Conservation (phyloP, 768 basidiomycete species). For the Leucogyrophana mollusca region DNA sequence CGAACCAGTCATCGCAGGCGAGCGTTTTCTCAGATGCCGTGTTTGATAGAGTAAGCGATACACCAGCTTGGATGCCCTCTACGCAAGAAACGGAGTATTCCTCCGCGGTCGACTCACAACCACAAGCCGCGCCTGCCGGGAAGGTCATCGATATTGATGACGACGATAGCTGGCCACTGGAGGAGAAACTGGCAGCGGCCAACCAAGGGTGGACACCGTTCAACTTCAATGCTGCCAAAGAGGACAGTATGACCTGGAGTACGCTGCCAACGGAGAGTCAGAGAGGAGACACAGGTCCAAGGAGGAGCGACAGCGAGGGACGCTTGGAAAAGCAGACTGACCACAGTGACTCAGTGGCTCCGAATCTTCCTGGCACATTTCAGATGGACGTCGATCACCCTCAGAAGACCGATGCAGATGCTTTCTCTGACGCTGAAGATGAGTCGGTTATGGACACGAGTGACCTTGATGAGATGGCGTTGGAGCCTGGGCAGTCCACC, state of each 20-base stretch:
- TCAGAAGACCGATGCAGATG: conserved; percentile 18
- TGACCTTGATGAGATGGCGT: conserved; percentile 39
- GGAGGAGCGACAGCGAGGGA: conserved; percentile 12
- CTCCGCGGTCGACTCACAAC: conserved; percentile 35
- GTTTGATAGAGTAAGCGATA: conserved; percentile 46
- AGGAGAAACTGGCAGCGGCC: conserved; percentile 57
- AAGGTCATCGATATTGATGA: conserved; percentile 41
- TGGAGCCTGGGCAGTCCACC: conserved; percentile 37
- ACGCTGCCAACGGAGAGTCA: conserved; percentile 63
- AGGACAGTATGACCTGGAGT: conserved; percentile 79
- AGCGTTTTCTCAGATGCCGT: conserved; percentile 49
- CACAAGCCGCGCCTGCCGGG: conserved; percentile 10
- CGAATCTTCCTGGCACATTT: neutral
- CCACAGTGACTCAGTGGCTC: neutral
- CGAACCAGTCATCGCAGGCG: conserved; percentile 55
- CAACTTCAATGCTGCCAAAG: conserved; percentile 45
- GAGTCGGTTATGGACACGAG: conserved; percentile 26
- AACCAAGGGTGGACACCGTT: conserved; percentile 62
- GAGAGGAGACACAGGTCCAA: conserved; percentile 36
- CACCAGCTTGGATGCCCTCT: conserved; percentile 53
- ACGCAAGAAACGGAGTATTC: conserved; percentile 62
- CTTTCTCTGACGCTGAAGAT: conserved; percentile 35
- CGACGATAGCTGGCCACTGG: conserved; percentile 74
- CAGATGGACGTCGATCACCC: conserved; percentile 10
- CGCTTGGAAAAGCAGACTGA: conserved; percentile 8